These are phyloP conservation scores for Oryza glumipatula DNA, from an alignment of 176 grass and related monocot species.

Conservation along the genomic window DNA sequence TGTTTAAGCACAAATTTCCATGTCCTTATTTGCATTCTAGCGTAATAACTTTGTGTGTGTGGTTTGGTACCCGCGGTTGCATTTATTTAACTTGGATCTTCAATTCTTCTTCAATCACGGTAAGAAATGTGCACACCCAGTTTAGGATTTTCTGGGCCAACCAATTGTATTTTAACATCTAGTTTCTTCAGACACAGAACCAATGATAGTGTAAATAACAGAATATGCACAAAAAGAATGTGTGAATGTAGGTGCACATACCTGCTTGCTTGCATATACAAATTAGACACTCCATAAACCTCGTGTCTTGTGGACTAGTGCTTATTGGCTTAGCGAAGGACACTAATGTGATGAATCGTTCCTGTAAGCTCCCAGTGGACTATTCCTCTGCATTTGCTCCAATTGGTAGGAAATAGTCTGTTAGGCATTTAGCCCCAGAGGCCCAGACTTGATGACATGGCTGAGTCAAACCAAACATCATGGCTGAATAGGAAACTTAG, in stretches of 20 bases:
- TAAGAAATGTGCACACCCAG: too few relatives aligned
- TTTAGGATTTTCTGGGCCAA: too few relatives aligned
- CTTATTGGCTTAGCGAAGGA: conserved; percentile 65
- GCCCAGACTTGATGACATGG: neutral
- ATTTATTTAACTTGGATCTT: too few relatives aligned
- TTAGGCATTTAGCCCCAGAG: conserved; percentile 43
- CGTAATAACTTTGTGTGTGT: too few relatives aligned
- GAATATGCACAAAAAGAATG: neutral
- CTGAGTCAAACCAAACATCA: neutral
- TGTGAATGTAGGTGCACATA: neutral
- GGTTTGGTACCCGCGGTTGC: too few relatives aligned
- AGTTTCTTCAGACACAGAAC: neutral
- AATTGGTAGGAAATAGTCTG: conserved; percentile 67
- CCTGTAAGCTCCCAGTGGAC: conserved; percentile 56
- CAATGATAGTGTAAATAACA: neutral
- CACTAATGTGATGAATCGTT: conserved; percentile 58
- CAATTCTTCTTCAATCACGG: too few relatives aligned
- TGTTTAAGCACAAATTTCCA: too few relatives aligned
- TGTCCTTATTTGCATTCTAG: too few relatives aligned
- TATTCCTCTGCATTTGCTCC: conserved; percentile 54
- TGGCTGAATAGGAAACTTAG: neutral
- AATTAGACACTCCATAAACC: neutral
- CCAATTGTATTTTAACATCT: too few relatives aligned
- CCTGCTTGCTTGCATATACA: neutral
- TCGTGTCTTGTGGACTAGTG: neutral